Evolutionary conservation across 148 eudicot species (phyloP).

Genomic region (Vaccinium corymbosum): DNA sequence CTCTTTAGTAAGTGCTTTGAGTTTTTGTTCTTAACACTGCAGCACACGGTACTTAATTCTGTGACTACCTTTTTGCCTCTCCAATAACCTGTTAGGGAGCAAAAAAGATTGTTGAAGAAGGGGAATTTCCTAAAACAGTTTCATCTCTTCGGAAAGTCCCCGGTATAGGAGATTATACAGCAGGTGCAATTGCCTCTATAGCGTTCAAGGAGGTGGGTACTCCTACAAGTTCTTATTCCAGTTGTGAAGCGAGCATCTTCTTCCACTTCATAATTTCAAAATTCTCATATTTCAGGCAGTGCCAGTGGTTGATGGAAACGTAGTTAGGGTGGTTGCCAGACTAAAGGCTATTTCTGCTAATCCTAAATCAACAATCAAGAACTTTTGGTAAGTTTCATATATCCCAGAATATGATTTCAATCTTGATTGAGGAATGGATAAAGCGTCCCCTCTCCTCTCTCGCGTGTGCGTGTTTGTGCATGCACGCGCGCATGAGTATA

Average conservation of each 20-base stretch:
- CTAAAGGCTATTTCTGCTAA: conserved; percentile 80
- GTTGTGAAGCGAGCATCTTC: not conserved
- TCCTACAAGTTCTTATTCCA: not conserved
- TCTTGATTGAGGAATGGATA: too few species aligned
- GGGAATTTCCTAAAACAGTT: conserved; percentile 76
- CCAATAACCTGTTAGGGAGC: conserved; percentile 54
- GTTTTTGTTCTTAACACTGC: not conserved
- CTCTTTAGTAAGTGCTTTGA: not conserved
- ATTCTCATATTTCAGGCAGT: conserved; percentile 48
- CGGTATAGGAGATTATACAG: conserved; percentile 92
- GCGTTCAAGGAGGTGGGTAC: conserved; percentile 73
- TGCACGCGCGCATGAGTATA: not conserved
- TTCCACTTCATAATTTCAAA: conserved; percentile 12
- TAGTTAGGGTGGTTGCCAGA: conserved; percentile 82
- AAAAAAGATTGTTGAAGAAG: conserved; percentile 66
- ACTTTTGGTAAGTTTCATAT: conserved; percentile 52
- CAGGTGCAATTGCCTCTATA: conserved; percentile 96
- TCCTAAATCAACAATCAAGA: conserved; percentile 72
- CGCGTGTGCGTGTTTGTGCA: too few species aligned
- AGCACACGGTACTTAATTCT: not conserved
- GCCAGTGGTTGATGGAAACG: conserved; percentile 98
- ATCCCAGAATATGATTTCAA: not conserved
- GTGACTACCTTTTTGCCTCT: conserved; percentile 15
- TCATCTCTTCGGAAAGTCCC: conserved; percentile 53
- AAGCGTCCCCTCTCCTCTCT: too few species aligned